phyloP scores from a whole-genome alignment of 1,139 yeast genomes.

The Suhomyces taliae region DNA sequence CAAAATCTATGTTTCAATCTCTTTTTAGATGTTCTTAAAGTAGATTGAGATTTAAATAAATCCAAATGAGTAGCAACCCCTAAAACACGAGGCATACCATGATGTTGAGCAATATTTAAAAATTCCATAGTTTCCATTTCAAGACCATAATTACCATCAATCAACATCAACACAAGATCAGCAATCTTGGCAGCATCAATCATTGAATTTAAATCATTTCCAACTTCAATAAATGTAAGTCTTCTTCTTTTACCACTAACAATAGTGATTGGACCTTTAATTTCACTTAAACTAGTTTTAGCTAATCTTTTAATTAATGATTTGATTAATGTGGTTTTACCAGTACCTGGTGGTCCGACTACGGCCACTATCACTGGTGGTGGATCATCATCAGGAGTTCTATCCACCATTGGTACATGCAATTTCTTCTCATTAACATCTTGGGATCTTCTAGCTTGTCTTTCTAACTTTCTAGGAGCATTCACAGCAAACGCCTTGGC shows the following conservation, averaged over 20 bases:
- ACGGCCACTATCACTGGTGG: constrained; percentile 97
- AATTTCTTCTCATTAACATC: constrained; percentile 84
- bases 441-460: constrained; percentile 79
- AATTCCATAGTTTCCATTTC: constrained; percentile 99
- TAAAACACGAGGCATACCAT: constrained; percentile 96
- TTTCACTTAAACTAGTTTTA: constrained; percentile 81
- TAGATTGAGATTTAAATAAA: constrained; percentile 84
- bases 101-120: constrained; percentile 92
- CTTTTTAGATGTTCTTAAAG: constrained; percentile 89
- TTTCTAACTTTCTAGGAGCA: constrained; percentile 86
- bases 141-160: constrained; percentile 96
- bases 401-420: constrained; percentile 96
- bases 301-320: constrained; percentile 86
- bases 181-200: constrained; percentile 95
- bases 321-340: constrained; percentile 90
- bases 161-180: constrained; percentile 81
- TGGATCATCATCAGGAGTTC: constrained; percentile 97
- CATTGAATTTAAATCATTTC: constrained; percentile 93
- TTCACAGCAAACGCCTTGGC: constrained; percentile 93
- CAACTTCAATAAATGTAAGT: constrained; percentile 88
- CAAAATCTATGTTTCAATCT: constrained; percentile 92
- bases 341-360: constrained; percentile 99
- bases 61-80: constrained; percentile 97
- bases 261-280: constrained; percentile 96
- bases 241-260: constrained; percentile 95